Conservation (phyloP, 139 green algal genomes). For the Chlorella sp. region DNA sequence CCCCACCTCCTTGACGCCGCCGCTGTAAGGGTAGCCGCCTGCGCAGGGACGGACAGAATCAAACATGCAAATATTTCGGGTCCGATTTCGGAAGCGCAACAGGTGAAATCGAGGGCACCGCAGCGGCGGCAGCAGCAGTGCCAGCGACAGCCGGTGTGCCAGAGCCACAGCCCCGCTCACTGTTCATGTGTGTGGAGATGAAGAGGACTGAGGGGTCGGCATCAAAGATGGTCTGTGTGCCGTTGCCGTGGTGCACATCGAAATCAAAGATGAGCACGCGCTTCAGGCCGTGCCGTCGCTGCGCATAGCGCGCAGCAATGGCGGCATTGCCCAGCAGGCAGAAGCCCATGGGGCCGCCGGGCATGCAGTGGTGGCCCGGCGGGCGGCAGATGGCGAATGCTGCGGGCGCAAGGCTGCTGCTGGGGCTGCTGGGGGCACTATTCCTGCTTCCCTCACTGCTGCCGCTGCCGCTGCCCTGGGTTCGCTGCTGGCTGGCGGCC, state of each 20-base stretch:
- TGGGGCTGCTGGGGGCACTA: not conserved
- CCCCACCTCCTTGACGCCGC: constrained; percentile 74
- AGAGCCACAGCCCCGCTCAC: not conserved
- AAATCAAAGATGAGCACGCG: constrained; percentile 1
- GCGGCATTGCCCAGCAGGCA: constrained; percentile 86
- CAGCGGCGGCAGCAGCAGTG: too few species aligned
- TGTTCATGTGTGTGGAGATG: constrained; percentile 82
- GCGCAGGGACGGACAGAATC: not conserved
- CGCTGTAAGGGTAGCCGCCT: constrained; percentile 59
- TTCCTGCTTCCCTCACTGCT: not conserved
- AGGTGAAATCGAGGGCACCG: too few species aligned
- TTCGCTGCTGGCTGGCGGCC: not conserved
- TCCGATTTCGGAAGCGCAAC: too few species aligned
- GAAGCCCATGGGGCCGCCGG: constrained; percentile 71
- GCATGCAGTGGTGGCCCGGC: constrained; percentile 88
- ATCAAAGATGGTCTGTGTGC: constrained; percentile 87
- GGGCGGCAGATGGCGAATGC: constrained; percentile 86
- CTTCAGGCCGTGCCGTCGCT: constrained; percentile 44
- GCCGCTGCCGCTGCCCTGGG: not conserved
- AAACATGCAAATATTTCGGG: too few species aligned
- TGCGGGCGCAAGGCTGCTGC: not conserved
- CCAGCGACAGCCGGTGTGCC: too few species aligned
- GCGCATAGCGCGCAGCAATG: constrained; percentile 76
- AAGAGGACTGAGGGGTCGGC: constrained; percentile 84
- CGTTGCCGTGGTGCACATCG: constrained; percentile 84